phyloP scores from a whole-genome alignment of 805 yeast genomes.

The Metschnikowia rubicola region DNA sequence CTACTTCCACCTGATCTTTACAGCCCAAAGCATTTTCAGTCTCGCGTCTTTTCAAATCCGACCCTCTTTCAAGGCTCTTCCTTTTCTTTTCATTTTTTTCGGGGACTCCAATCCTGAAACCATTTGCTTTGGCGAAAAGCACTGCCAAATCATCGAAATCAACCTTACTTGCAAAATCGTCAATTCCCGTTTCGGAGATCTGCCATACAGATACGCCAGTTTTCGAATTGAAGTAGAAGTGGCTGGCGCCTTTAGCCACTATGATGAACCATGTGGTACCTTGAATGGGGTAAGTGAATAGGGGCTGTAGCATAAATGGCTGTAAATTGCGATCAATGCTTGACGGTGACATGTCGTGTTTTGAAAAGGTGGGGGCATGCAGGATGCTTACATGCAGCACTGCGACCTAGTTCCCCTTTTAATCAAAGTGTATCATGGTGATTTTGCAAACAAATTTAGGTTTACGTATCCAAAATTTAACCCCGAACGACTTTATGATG shows the following conservation, averaged over 20 bases:
- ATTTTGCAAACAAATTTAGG: too few relatives aligned
- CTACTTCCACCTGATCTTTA: too few relatives aligned
- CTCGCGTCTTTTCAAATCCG: neutral
- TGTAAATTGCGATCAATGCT: neutral
- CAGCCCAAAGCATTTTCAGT: neutral
- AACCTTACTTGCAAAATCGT: constrained; percentile 20
- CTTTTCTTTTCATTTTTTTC: neutral
- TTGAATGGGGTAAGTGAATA: constrained; percentile 13
- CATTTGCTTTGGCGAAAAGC: constrained; percentile 27
- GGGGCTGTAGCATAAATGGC: constrained; percentile 8
- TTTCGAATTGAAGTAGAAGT: constrained; percentile 29
- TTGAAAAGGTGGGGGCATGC: neutral
- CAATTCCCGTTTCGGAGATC: constrained; percentile 22
- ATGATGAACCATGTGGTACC: constrained; percentile 28
- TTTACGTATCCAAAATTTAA: too few relatives aligned
- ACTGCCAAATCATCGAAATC: constrained; percentile 29
- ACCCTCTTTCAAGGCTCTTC: neutral
- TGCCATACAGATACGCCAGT: constrained; percentile 32
- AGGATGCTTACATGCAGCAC: neutral
- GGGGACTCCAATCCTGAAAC: constrained; percentile 7
- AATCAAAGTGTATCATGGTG: too few relatives aligned
- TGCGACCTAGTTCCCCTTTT: too few relatives aligned
- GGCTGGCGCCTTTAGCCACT: constrained; percentile 24
- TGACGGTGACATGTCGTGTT: neutral
- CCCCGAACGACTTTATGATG: too few relatives aligned